phyloP scores from a whole-genome alignment of 257 asterid species.

The Solanum paucissectum region DNA sequence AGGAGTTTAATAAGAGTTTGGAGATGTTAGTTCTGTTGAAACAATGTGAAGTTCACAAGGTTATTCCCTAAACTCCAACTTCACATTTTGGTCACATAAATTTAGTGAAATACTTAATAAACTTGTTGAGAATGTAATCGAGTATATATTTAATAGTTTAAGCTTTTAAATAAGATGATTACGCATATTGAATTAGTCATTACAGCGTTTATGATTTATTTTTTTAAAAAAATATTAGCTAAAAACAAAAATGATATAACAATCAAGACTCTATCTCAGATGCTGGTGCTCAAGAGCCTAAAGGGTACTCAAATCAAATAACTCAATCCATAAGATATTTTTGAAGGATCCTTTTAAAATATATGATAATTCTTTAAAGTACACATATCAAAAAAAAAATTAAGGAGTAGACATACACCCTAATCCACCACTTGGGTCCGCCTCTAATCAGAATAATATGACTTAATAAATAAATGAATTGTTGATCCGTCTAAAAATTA shows the following conservation, averaged over 20 bases:
- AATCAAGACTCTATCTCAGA: too few relatives aligned
- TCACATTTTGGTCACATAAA: not conserved
- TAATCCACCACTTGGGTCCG: too few relatives aligned
- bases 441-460: too few relatives aligned
- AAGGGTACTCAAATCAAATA: too few relatives aligned
- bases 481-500: too few relatives aligned
- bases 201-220: rapidly evolving
- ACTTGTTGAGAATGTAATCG: not conserved
- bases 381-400: not conserved
- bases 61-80: not conserved
- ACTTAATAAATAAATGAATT: too few relatives aligned
- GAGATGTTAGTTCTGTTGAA: conserved; percentile 23
- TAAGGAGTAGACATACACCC: too few relatives aligned
- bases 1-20: conserved; percentile 19
- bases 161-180: not conserved
- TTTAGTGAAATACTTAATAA: not conserved
- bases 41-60: conserved; percentile 30
- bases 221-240: too few relatives aligned
- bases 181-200: not conserved
- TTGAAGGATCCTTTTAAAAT: not conserved
- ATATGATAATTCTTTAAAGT: not conserved
- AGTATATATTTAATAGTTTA: not conserved
- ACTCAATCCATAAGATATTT: too few relatives aligned
- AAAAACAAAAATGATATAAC: too few relatives aligned
- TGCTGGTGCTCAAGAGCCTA: too few relatives aligned